Evolutionary conservation across 2,329 filamentous ascomycete genomes (phyloP), one percentile per base, ranked within the genome.

Genomic region (Clonostachys rosea): DNA sequence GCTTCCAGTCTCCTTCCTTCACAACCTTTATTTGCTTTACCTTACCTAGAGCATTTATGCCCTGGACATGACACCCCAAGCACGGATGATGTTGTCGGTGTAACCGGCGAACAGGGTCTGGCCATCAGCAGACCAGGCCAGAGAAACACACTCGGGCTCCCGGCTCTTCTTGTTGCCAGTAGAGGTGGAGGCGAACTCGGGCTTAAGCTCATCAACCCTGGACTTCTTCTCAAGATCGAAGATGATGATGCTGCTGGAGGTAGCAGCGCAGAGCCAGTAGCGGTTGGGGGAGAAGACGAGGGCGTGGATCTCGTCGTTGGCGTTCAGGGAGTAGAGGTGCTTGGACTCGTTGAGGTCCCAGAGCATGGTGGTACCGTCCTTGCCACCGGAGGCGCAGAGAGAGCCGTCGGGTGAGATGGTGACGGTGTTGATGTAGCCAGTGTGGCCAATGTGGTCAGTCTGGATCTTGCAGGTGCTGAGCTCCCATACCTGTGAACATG

Each of bases 191-290:
- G 24, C 24, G 81, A 94, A 96, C 75, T 99, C 94, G 61, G 92
- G 92, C 87, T 95, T 96, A 75, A 99, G 86, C 86, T 97, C 94
- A 67, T 97, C 92, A 69, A 97, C 92, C 88, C 96, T 97, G 87
- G 87, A 95, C 91, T 99, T 99, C 91, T 99, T 99, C 90, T 99
- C 94, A 62, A 99, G 86, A 70, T 99, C 94, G 80, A 99, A 99
- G 84, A 99, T 97, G 84, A 96, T 96, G 84, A 99, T 97, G 84
- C 85, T 91, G 79, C 84, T 89, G 70, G 90, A 83, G 56, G 94
- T 99, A 71, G 94, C 94, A 70, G 94, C 94, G 84, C 94, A 99
- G 63, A 99, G 87, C 94, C 94, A 99, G 90, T 99, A 99, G 75
- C 94, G 88, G 90, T 99, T 99, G 70, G 94, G 94, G 58, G 94